Percentiles rank a stretch among this genome's conserved stretches.
Evolutionary conservation across 768 basidiomycete species (phyloP).

Genomic region (Ramaria rubella): DNA sequence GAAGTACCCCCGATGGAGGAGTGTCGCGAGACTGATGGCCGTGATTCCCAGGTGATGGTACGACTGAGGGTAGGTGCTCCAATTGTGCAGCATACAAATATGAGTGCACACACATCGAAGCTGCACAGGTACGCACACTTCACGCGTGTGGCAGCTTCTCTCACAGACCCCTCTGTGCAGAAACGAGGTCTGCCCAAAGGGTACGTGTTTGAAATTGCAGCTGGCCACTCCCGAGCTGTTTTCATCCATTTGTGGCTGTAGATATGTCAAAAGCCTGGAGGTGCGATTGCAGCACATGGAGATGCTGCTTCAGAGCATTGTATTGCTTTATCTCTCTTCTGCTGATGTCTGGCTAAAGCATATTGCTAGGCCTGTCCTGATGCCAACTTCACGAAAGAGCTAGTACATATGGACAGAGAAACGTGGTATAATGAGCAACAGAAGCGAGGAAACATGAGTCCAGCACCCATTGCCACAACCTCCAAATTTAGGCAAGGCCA

Average conservation of each 20-base stretch:
- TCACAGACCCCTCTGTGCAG: constrained; percentile 18
- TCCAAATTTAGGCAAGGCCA: constrained; percentile 14
- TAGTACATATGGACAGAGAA: constrained; percentile 26
- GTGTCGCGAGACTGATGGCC: constrained; percentile 44
- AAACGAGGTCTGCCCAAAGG: constrained; percentile 42
- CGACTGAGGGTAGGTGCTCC: constrained; percentile 33
- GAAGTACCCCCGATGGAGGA: too few species aligned
- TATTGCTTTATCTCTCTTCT: constrained; percentile 11
- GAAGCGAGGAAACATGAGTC: constrained; percentile 24
- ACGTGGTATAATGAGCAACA: constrained; percentile 11
- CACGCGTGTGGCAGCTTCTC: not conserved
- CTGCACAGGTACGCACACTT: constrained; percentile 48
- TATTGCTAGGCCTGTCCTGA: constrained; percentile 12
- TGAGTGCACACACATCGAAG: constrained; percentile 64
- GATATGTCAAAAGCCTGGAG: constrained; percentile 48
- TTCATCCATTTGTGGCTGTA: too few species aligned
- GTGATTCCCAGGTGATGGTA: constrained; percentile 33
- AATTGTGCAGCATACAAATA: constrained; percentile 53
- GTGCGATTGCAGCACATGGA: constrained; percentile 46
- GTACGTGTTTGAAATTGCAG: constrained; percentile 10
- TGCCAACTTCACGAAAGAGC: constrained; percentile 49
- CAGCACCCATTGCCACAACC: too few species aligned
- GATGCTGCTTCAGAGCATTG: constrained; percentile 36
- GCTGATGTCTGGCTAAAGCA: constrained; percentile 15
- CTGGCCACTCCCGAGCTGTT: constrained; percentile 15